These are phyloP conservation scores for Amanita inopinata DNA, from an alignment of 768 basidiomycete genomes.

Conservation along the genomic window DNA sequence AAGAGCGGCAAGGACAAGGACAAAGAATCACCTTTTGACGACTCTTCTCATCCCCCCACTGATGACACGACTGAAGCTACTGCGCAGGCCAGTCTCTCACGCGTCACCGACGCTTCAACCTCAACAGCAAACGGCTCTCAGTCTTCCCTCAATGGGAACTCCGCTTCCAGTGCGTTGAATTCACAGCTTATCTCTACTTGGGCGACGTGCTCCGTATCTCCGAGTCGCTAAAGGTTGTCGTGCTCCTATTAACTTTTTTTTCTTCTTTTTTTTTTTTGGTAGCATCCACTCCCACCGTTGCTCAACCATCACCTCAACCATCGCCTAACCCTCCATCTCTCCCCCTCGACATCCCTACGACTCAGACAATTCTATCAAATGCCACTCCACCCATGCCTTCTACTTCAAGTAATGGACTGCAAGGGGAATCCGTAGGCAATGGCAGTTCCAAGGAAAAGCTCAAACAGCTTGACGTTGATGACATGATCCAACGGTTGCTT, in stretches of 20 bases:
- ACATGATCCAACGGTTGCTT: conserved; percentile 93
- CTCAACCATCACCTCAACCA: conserved; percentile 22
- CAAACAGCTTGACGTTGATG: conserved; percentile 85
- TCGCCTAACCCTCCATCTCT: conserved; percentile 33
- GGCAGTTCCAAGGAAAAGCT: conserved; percentile 46
- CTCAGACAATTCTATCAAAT: conserved; percentile 82
- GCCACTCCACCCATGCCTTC: conserved; percentile 45
- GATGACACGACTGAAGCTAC: conserved; percentile 31
- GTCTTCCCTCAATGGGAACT: conserved; percentile 32
- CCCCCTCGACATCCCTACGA: conserved; percentile 70
- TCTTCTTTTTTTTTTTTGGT: background rate
- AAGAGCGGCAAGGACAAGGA: conserved; percentile 65
- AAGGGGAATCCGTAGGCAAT: conserved; percentile 33
- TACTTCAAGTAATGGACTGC: conserved; percentile 26
- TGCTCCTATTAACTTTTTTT: background rate
- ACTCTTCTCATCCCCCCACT: conserved; percentile 24
- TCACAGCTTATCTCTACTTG: conserved; percentile 18
- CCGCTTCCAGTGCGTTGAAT: conserved; percentile 25
- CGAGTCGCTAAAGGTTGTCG: no score
- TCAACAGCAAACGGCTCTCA: conserved; percentile 29
- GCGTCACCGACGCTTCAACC: conserved; percentile 28
- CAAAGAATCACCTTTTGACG: conserved; percentile 33
- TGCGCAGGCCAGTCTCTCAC: conserved; percentile 34
- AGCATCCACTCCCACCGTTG: background rate
- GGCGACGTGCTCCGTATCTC: conserved; percentile 25